These are phyloP conservation scores for Hypoxylon sp. DNA, from an alignment of 2,329 filamentous ascomycete species.

Conservation along the genomic window DNA sequence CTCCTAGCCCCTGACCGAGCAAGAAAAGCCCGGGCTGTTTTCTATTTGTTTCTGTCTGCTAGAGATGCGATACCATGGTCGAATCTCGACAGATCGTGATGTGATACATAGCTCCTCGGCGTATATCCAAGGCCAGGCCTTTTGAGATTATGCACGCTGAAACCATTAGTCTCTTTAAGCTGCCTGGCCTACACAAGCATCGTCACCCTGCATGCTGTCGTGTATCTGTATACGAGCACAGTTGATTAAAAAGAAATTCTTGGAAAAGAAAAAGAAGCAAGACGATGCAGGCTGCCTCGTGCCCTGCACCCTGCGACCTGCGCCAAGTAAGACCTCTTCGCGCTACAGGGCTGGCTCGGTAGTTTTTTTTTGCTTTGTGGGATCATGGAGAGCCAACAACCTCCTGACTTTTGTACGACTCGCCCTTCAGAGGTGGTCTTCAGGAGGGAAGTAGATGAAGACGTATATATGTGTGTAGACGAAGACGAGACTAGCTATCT, in stretches of 20 bases:
- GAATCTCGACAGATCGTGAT: too few species aligned
- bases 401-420: background rate
- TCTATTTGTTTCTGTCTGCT: background rate
- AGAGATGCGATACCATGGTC: conserved; percentile 15
- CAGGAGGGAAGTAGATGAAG: too few species aligned
- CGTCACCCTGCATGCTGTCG: background rate
- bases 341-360: background rate
- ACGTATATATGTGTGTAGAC: too few species aligned
- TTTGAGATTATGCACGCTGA: conserved; percentile 14
- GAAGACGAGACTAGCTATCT: too few species aligned
- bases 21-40: background rate
- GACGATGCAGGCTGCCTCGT: conserved; percentile 3
- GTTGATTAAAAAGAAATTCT: background rate
- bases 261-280: background rate
- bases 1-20: conserved; percentile 6
- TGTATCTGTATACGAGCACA: background rate
- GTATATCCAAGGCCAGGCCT: too few species aligned
- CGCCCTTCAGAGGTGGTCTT: conserved; percentile 12
- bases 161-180: conserved; percentile 12
- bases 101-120: too few species aligned
- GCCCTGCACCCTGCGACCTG: too few species aligned
- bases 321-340: conserved; percentile 3
- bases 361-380: background rate
- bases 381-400: too few species aligned
- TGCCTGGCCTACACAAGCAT: background rate